phyloP scores from a whole-genome alignment of 495 filamentous ascomycete species.

The Glutinoglossum americanum region DNA sequence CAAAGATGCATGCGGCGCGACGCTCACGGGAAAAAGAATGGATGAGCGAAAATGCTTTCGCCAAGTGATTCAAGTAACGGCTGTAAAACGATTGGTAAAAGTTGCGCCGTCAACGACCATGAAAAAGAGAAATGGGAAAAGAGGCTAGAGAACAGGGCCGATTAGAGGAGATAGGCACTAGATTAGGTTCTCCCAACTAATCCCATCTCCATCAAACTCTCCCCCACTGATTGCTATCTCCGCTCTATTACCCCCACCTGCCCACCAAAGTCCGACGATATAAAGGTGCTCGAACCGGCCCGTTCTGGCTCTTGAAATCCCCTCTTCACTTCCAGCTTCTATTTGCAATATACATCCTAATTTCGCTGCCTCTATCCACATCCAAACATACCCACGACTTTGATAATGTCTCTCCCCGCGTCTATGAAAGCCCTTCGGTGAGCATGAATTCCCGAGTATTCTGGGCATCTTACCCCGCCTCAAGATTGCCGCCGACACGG shows the following conservation, averaged over 20 bases:
- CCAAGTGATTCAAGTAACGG: too few relatives aligned
- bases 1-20: neutral
- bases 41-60: neutral
- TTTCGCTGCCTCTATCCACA: neutral
- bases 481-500: neutral
- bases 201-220: too few relatives aligned
- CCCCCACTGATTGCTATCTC: neutral
- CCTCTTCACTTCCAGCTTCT: neutral
- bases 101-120: neutral
- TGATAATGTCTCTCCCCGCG: conserved; percentile 22
- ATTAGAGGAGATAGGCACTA: neutral
- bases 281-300: neutral
- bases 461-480: neutral
- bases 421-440: conserved; percentile 40
- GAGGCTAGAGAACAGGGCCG: neutral
- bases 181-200: neutral
- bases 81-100: too few relatives aligned
- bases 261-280: neutral
- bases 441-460: conserved; percentile 11
- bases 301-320: neutral
- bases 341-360: neutral
- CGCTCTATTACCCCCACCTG: neutral
- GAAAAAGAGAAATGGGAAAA: neutral
- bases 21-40: neutral
- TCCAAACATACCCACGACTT: neutral